These are phyloP conservation scores for Sporormia fimetaria DNA, from an alignment of 495 filamentous ascomycete species.

Conservation along the genomic window DNA sequence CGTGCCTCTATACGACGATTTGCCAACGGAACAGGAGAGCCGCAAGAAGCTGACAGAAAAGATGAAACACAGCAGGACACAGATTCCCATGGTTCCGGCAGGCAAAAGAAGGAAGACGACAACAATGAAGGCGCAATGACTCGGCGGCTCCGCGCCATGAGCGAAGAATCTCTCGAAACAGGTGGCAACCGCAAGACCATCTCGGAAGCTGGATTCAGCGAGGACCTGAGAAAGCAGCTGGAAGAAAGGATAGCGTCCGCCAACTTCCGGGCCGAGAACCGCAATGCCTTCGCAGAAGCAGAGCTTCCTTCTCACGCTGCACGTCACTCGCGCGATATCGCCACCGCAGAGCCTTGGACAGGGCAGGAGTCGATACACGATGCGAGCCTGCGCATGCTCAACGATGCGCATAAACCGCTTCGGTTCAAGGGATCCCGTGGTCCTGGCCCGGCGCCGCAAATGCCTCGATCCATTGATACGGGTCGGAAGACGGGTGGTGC, in stretches of 20 bases:
- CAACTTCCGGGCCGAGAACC: conserved; percentile 58
- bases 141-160: conserved; percentile 62
- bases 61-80: not conserved
- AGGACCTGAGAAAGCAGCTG: conserved; percentile 66
- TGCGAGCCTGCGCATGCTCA: conserved; percentile 75
- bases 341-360: conserved; percentile 63
- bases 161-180: conserved; percentile 62
- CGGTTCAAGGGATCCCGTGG: conserved; percentile 36
- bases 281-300: conserved; percentile 55
- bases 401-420: conserved; percentile 67
- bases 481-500: conserved; percentile 34
- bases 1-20: conserved; percentile 2
- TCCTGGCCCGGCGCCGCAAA: conserved; percentile 25
- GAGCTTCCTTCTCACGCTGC: conserved; percentile 54
- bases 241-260: conserved; percentile 61
- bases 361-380: conserved; percentile 66
- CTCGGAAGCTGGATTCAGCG: conserved; percentile 74
- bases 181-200: conserved; percentile 66
- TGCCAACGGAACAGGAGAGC: conserved; percentile 8
- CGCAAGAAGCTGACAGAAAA: conserved; percentile 7
- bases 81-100: too few relatives aligned
- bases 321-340: conserved; percentile 58
- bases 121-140: conserved; percentile 50
- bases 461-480: conserved; percentile 44
- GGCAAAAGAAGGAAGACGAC: not conserved